A percentile compares a stretch with the other conserved stretches of the same genome.
These are phyloP conservation scores for Aurantiochytrium sp. DNA, from an alignment of 108 stramenopile genomes.

Conservation along the genomic window DNA sequence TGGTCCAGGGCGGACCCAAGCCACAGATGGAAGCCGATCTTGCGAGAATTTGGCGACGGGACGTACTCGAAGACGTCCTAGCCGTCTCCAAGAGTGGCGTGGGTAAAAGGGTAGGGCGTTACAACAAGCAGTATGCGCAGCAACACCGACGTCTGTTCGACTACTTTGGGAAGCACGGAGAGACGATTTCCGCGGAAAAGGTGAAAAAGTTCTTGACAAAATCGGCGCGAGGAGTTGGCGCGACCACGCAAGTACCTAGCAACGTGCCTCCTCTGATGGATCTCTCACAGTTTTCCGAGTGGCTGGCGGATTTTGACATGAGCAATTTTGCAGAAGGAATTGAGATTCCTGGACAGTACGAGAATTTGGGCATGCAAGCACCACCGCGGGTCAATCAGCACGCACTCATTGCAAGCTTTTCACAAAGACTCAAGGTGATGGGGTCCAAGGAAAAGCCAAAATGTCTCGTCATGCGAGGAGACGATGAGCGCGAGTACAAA, in stretches of 20 bases:
- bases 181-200: not conserved
- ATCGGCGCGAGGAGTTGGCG: not conserved
- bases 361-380: not conserved
- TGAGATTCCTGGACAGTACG: constrained; percentile 44
- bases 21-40: not conserved
- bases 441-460: constrained; percentile 34
- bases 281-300: constrained; percentile 32
- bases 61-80: not conserved
- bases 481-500: constrained; percentile 30
- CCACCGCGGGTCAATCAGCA: not conserved
- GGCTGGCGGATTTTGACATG: constrained; percentile 39
- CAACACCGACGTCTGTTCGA: not conserved
- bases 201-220: constrained; percentile 11
- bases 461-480: constrained; percentile 31
- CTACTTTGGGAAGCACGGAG: not conserved
- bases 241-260: not conserved
- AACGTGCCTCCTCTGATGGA: not conserved
- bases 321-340: constrained; percentile 20
- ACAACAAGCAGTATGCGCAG: constrained; percentile 29
- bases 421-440: constrained; percentile 25
- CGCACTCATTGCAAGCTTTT: constrained; percentile 28
- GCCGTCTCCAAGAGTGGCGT: not conserved
- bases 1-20: not conserved
- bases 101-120: constrained; percentile 18
- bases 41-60: not conserved